Evolutionary conservation across 805 yeast species (phyloP), one percentile per base, ranked within the genome.

Genomic region (Clavispora phyllophila): DNA sequence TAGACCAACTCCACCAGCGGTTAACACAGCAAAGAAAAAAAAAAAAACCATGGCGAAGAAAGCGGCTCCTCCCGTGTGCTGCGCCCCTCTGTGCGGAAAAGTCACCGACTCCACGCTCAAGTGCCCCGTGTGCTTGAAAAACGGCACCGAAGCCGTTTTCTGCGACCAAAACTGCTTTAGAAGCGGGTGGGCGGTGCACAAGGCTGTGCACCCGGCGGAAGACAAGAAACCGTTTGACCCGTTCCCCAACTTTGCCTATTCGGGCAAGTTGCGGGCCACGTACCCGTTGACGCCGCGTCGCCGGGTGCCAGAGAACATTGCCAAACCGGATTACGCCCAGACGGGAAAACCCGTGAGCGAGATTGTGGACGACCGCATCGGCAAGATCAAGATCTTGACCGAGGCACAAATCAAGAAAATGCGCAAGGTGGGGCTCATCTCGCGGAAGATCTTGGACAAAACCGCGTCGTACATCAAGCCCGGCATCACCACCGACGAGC

Each of bases 401-500:
- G 80, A 74, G n/a, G 84, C 81, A 26, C 89, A 86, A 47, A 78
- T 88, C 54, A 82, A 73, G 48, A 81, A 76, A 52, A 80, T 90
- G 65, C 80, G 91, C 53, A 76, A 78, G 49, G 93, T 84, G n/a
- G 82, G 85, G 46, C 72, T 72, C 42, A 65, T 82, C 13, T 93
- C 90, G 14, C 77, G 99, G 61, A 96, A 90, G 61, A 80, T 93
- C n/a, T 66, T 90, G 47, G 99, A 93, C 64, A 70, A 75, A 9
- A 95, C 93, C 8, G 99, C 91, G 6, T 83, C 87, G 3, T 83
- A 85, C 22, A 72, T 88, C 32, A 77, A 71, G 49, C 95, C 96
- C 0, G 99, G 99, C 36, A 68, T 88, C 45, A 91, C 97, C 40
- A 90, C 99, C 22, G 98, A 93, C 60, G 91, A 85, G 60, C 71